Evolutionary conservation across 371 early-diverging fungal genomes (phyloP).

Genomic region (Mucor circinelloides): DNA sequence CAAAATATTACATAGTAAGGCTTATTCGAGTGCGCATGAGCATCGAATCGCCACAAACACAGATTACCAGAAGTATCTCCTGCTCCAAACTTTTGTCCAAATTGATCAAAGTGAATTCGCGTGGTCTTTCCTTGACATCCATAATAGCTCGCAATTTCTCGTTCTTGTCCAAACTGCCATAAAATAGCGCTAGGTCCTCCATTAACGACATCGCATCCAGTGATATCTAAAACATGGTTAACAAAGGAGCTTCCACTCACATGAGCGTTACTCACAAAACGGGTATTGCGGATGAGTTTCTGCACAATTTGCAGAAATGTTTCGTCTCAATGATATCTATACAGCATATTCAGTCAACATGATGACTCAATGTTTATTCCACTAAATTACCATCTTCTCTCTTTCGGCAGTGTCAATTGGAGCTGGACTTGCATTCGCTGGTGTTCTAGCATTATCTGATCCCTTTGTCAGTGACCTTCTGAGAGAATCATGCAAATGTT

Average conservation of each 20-base stretch:
- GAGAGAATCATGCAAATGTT: constrained; percentile 47
- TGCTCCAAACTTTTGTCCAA: constrained; percentile 80
- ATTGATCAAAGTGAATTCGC: constrained; percentile 69
- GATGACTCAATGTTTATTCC: background rate
- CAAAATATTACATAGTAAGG: constrained; percentile 52
- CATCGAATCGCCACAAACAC: constrained; percentile 76
- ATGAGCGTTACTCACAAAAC: constrained; percentile 51
- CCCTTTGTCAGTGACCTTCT: constrained; percentile 41
- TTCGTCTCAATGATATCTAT: constrained; percentile 37
- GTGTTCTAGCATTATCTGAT: constrained; percentile 16
- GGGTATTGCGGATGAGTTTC: constrained; percentile 65
- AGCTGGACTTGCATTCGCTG: constrained; percentile 25
- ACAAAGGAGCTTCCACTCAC: too few relatives aligned
- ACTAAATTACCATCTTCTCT: constrained; percentile 24
- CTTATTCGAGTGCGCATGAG: constrained; percentile 61
- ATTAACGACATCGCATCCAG: constrained; percentile 53
- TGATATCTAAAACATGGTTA: constrained; percentile 39
- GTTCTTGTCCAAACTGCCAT: constrained; percentile 67
- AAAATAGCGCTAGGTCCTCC: constrained; percentile 54
- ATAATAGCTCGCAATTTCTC: constrained; percentile 58
- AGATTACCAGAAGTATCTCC: constrained; percentile 70
- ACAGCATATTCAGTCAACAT: background rate
- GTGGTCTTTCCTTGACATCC: constrained; percentile 56
- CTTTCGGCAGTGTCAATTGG: constrained; percentile 33
- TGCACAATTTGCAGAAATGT: constrained; percentile 50